Conservation (phyloP, 345 rosid genomes). For the Erucastrum elatum region DNA sequence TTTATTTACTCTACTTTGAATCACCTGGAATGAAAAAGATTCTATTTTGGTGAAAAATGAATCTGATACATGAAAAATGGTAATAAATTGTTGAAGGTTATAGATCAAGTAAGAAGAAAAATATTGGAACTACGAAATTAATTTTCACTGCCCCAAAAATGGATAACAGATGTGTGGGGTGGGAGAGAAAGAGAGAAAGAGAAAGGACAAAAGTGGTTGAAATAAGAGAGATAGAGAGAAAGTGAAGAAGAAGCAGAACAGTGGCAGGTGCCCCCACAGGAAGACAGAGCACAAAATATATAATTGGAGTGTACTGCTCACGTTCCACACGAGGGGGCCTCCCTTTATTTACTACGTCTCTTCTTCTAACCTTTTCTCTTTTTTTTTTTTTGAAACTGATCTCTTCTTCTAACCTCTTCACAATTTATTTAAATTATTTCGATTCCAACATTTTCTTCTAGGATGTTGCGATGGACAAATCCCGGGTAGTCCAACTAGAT, state of each 20-base stretch:
- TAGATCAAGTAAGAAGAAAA: slow-evolving; percentile 24
- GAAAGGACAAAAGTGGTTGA: slow-evolving; percentile 39
- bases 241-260: slow-evolving; percentile 36
- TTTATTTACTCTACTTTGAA: slow-evolving; percentile 11
- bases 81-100: slow-evolving; percentile 24
- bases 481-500: background rate
- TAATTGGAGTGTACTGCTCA: slow-evolving; percentile 43
- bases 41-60: slow-evolving; percentile 36
- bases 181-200: slow-evolving; percentile 17
- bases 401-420: slow-evolving; percentile 13
- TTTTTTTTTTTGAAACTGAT: background rate
- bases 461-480: slow-evolving; percentile 7
- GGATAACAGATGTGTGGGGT: slow-evolving; percentile 41
- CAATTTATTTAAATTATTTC: background rate
- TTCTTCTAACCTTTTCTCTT: background rate
- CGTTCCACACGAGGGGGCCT: slow-evolving; percentile 44
- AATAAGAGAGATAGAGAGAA: slow-evolving; percentile 15
- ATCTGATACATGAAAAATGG: slow-evolving; percentile 23
- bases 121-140: slow-evolving; percentile 20
- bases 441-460: background rate
- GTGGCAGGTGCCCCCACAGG: slow-evolving; percentile 42
- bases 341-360: slow-evolving; percentile 14
- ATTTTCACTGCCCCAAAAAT: slow-evolving; percentile 36
- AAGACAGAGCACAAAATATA: slow-evolving; percentile 39
- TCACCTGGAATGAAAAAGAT: slow-evolving; percentile 35